Evolutionary conservation across 176 grass and related monocot genomes (phyloP).

Genomic region (Avena insularis): DNA sequence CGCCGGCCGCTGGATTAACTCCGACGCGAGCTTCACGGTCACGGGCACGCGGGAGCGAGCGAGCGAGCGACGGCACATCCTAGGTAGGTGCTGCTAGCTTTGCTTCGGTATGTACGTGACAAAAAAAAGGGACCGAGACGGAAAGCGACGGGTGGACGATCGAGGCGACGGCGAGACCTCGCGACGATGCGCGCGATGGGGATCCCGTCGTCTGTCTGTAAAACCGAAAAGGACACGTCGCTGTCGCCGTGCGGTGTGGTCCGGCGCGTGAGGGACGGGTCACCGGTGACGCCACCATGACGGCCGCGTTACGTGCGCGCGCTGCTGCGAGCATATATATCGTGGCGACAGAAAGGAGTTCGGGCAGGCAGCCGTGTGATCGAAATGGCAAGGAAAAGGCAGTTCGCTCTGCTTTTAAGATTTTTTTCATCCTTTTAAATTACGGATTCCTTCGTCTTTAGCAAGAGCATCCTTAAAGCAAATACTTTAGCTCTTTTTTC

Average conservation of each 20-base stretch:
- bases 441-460: background rate
- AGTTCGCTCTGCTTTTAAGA: background rate
- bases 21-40: background rate
- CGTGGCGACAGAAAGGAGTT: background rate
- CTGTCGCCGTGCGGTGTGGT: background rate
- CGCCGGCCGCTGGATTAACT: background rate
- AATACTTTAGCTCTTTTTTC: background rate
- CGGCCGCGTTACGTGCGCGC: background rate
- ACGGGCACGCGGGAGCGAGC: background rate
- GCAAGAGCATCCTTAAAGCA: background rate
- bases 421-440: background rate
- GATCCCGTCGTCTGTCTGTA: background rate
- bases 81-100: background rate
- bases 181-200: background rate
- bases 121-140: background rate
- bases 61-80: background rate
- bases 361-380: background rate
- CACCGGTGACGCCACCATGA: conserved; percentile 38
- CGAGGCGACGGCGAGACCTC: background rate
- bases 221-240: background rate
- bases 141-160: background rate
- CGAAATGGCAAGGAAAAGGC: background rate
- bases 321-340: no score
- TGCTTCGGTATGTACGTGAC: no score
- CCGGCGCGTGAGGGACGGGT: background rate